Percentiles rank a stretch among this genome's conserved stretches.
Evolutionary conservation across 225 moss, liverwort and hornwort genomes (phyloP).

Genomic region (Antitrichia curtipendula): DNA sequence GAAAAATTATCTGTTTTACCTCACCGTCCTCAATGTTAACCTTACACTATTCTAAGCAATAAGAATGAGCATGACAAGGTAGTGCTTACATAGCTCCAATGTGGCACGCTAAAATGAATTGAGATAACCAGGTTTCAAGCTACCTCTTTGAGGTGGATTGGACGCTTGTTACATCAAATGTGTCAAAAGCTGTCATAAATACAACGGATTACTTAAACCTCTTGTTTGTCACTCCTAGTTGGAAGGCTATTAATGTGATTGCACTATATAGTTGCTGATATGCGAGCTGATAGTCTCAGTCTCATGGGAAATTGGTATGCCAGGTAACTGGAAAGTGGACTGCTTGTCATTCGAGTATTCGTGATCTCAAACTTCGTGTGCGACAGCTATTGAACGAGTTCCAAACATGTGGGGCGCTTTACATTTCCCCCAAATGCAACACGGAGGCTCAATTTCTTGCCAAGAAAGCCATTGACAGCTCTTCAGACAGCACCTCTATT

Average conservation of each 20-base stretch:
- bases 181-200: neutral
- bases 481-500: constrained; percentile 9
- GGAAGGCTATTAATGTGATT: neutral
- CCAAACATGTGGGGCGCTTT: constrained; percentile 24
- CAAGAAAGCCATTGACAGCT: constrained; percentile 27
- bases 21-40: neutral
- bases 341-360: constrained; percentile 29
- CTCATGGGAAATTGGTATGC: neutral
- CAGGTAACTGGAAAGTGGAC: constrained; percentile 46
- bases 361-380: constrained; percentile 26
- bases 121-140: neutral
- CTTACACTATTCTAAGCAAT: neutral
- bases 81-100: neutral
- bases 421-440: constrained; percentile 26
- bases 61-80: neutral
- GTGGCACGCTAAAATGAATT: neutral
- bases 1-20: neutral
- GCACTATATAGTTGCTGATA: neutral
- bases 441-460: constrained; percentile 28
- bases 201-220: no score
- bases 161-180: neutral
- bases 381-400: constrained; percentile 26
- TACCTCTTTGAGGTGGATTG: neutral
- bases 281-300: neutral
- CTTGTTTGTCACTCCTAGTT: neutral